A percentile compares a stretch with the other conserved stretches of the same genome.
phyloP scores from a whole-genome alignment of 805 yeast species.

The Brettanomyces sp. region DNA sequence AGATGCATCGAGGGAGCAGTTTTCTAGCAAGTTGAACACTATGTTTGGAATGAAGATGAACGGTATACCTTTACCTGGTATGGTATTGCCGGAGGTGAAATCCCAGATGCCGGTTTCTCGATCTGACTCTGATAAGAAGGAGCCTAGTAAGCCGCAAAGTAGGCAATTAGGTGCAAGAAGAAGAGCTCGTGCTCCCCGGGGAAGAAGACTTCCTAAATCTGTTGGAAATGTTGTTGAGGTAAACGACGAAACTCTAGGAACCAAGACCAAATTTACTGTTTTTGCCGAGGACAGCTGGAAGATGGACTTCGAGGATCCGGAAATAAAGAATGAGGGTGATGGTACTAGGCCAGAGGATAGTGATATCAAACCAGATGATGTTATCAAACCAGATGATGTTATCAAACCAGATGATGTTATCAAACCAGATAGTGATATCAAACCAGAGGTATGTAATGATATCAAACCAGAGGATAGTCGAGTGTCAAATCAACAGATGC shows the following conservation, averaged over 20 bases:
- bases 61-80: slow-evolving; percentile 41
- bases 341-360: neutral
- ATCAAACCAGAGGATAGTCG: no score
- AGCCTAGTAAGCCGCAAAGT: slow-evolving; percentile 7
- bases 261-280: slow-evolving; percentile 21
- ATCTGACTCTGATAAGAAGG: neutral
- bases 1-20: slow-evolving; percentile 10
- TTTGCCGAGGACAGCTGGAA: slow-evolving; percentile 31
- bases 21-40: slow-evolving; percentile 53
- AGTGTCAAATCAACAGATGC: no score
- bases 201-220: slow-evolving; percentile 57
- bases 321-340: neutral
- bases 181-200: slow-evolving; percentile 62
- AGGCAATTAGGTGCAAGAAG: slow-evolving; percentile 24
- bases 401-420: no score
- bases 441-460: no score
- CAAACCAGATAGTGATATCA: no score
- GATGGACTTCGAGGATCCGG: slow-evolving; percentile 9
- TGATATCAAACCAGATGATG: neutral
- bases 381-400: neutral
- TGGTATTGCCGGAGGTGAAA: slow-evolving; percentile 15
- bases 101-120: neutral
- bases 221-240: slow-evolving; percentile 35
- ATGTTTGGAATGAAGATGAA: slow-evolving; percentile 24
- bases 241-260: slow-evolving; percentile 22